A percentile compares a stretch with the other conserved stretches of the same genome.
Evolutionary conservation across 108 stramenopile species (phyloP).

Genomic region (Schizochytrium sp.): DNA sequence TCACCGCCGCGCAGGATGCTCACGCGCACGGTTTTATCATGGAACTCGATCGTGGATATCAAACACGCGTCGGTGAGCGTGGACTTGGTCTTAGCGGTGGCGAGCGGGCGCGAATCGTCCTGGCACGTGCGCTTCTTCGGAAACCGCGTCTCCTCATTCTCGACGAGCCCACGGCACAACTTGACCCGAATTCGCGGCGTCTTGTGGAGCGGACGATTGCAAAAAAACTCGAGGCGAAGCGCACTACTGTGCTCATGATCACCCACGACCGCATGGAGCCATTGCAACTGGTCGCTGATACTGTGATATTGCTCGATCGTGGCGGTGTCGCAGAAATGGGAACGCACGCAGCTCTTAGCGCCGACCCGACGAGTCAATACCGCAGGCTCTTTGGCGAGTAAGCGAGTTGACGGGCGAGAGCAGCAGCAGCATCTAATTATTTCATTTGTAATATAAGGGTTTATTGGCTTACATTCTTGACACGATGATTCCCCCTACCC

Average conservation of each 20-base stretch:
- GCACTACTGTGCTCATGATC: slow-evolving; percentile 66
- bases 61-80: slow-evolving; percentile 62
- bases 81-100: slow-evolving; percentile 71
- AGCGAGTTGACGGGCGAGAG: not conserved
- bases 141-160: slow-evolving; percentile 51
- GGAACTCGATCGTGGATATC: slow-evolving; percentile 51
- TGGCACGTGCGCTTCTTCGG: slow-evolving; percentile 65
- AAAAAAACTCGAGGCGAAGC: slow-evolving; percentile 44
- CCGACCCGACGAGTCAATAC: not conserved
- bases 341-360: slow-evolving; percentile 69
- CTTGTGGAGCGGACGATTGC: slow-evolving; percentile 60
- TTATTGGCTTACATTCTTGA: not conserved
- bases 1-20: not conserved
- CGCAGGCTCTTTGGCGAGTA: not conserved
- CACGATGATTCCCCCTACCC: too few relatives aligned
- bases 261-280: slow-evolving; percentile 77
- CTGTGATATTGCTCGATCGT: slow-evolving; percentile 74
- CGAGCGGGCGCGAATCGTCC: slow-evolving; percentile 77
- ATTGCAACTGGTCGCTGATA: slow-evolving; percentile 60
- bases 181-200: slow-evolving; percentile 69
- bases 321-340: slow-evolving; percentile 80
- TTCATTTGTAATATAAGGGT: not conserved
- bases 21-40: not conserved
- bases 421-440: not conserved
- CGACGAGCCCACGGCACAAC: slow-evolving; percentile 61